Percentiles rank a stretch among this genome's conserved stretches.
phyloP scores from a whole-genome alignment of 1,284 basidiomycete species.

The Microbotryum violaceum region DNA sequence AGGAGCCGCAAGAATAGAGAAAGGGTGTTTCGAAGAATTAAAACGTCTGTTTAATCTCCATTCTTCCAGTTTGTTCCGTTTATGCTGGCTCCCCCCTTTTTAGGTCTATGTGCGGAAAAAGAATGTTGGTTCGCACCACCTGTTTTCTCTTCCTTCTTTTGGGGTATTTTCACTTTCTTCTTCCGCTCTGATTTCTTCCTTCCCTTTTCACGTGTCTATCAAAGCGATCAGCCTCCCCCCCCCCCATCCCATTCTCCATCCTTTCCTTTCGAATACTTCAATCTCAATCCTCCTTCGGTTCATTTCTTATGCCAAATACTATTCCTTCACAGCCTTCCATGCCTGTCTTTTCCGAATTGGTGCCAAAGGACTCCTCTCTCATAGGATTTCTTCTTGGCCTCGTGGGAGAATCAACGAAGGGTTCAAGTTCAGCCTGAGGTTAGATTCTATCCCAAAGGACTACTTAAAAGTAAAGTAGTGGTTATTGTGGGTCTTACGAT shows the following conservation, averaged over 20 bases:
- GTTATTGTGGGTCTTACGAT: no score
- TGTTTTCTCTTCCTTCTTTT: neutral
- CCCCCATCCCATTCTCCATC: neutral
- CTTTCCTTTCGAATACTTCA: neutral
- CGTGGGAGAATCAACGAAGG: no score
- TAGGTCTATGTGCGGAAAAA: neutral
- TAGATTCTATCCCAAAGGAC: no score
- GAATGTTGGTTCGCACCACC: neutral
- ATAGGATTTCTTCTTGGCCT: no score
- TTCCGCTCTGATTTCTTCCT: neutral
- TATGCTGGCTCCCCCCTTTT: no score
- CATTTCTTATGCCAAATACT: no score
- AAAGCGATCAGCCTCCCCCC: neutral
- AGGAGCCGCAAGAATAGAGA: slow-evolving; percentile 19
- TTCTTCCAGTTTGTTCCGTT: neutral
- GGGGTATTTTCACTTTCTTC: neutral
- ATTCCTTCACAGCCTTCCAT: no score
- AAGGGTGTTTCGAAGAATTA: slow-evolving; percentile 11
- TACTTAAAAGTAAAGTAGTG: no score
- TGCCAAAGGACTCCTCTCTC: no score
- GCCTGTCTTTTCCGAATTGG: no score
- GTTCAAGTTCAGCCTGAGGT: no score
- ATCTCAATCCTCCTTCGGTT: neutral
- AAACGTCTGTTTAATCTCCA: neutral
- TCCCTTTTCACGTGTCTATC: neutral